Evolutionary conservation across 768 basidiomycete species (phyloP).

Genomic region (Leccinum uliginosum): DNA sequence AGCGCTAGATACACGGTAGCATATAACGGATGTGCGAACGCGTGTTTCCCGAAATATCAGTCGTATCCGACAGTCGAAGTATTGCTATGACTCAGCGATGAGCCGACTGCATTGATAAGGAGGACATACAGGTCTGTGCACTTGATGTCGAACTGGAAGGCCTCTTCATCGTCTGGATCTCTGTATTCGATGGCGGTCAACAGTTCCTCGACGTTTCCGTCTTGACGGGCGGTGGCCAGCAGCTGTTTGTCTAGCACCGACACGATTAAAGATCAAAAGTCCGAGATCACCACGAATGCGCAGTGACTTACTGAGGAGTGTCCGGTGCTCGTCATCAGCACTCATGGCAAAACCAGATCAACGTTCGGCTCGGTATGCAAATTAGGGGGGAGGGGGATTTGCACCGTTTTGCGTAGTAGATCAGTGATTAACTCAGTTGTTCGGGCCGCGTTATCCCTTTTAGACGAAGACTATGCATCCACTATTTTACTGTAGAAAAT

Average conservation of each 20-base stretch:
- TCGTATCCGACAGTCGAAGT: background rate
- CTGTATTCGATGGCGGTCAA: constrained; percentile 17
- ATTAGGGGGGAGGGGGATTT: background rate
- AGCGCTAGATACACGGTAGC: constrained; percentile 4
- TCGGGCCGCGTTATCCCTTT: background rate
- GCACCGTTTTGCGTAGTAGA: too few relatives aligned
- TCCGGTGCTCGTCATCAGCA: constrained; percentile 7
- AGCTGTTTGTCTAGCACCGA: constrained; percentile 22
- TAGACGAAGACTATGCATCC: too few relatives aligned
- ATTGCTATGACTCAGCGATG: background rate
- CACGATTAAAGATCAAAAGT: background rate
- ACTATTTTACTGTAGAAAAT: too few relatives aligned
- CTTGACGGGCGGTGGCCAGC: constrained; percentile 21
- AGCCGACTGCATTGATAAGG: background rate
- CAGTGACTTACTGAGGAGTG: constrained; percentile 18
- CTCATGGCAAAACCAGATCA: constrained; percentile 11
- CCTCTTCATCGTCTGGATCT: constrained; percentile 12
- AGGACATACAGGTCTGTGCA: constrained; percentile 27
- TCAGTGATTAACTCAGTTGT: background rate
- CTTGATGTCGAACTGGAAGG: constrained; percentile 30
- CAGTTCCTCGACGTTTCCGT: constrained; percentile 26
- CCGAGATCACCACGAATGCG: background rate
- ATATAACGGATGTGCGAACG: constrained; percentile 19
- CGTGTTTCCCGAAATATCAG: constrained; percentile 26
- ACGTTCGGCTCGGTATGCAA: background rate